Conservation (phyloP, 2,329 filamentous ascomycete species). For the Exophiala xenobiotica region DNA sequence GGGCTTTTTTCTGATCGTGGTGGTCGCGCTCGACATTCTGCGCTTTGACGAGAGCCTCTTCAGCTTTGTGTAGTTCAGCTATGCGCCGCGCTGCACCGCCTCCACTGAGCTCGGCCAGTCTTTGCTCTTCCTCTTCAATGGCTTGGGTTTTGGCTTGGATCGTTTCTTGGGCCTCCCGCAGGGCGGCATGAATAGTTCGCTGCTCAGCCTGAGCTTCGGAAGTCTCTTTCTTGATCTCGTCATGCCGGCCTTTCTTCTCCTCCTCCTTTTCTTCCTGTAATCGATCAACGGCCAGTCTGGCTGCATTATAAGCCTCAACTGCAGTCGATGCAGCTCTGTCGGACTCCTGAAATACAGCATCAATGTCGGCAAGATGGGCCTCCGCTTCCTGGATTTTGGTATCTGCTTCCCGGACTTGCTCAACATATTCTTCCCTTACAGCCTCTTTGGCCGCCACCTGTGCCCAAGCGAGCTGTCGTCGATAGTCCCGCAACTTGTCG, state of each 20-base stretch:
- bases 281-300: slow-evolving; percentile 44
- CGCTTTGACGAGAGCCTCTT: slow-evolving; percentile 50
- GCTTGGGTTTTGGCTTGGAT: slow-evolving; percentile 54
- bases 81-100: slow-evolving; percentile 65
- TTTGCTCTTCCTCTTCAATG: slow-evolving; percentile 48
- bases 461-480: slow-evolving; percentile 76
- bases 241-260: slow-evolving; percentile 53
- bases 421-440: slow-evolving; percentile 38
- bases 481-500: slow-evolving; percentile 58
- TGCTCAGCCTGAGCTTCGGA: slow-evolving; percentile 61
- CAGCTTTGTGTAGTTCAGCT: slow-evolving; percentile 59
- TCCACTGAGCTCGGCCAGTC: slow-evolving; percentile 67
- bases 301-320: slow-evolving; percentile 44
- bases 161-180: slow-evolving; percentile 30
- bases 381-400: slow-evolving; percentile 52
- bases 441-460: slow-evolving; percentile 77
- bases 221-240: slow-evolving; percentile 55
- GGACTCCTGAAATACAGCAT: slow-evolving; percentile 46
- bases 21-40: slow-evolving; percentile 45
- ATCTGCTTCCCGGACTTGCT: slow-evolving; percentile 39
- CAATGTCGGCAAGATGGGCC: slow-evolving; percentile 45
- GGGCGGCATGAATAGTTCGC: slow-evolving; percentile 56
- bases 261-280: slow-evolving; percentile 50
- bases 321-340: slow-evolving; percentile 35
- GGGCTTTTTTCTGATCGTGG: slow-evolving; percentile 33